phyloP scores from a whole-genome alignment of 331 rosid species.

The Malus hybrid region DNA sequence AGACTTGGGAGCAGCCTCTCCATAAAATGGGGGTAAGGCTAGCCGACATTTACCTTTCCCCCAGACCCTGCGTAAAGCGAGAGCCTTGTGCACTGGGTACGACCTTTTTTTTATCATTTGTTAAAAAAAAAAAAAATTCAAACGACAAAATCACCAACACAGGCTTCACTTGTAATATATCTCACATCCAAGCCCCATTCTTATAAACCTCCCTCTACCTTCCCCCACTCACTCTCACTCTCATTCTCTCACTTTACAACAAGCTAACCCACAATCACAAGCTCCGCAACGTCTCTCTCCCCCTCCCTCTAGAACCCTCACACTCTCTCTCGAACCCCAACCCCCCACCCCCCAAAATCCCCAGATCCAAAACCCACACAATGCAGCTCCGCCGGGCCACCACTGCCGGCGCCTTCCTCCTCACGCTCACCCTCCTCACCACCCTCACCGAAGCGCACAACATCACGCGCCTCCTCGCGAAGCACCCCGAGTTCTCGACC shows the following conservation, averaged over 20 bases:
- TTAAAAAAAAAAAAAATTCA: no score
- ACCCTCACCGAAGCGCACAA: conserved; percentile 39
- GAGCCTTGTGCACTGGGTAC: no score
- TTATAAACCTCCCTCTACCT: neutral
- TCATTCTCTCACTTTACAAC: neutral
- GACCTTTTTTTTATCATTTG: no score
- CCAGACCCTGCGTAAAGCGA: no score
- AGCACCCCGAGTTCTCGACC: conserved; percentile 68
- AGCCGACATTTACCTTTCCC: no score
- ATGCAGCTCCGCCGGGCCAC: conserved; percentile 30
- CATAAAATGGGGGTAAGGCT: no score
- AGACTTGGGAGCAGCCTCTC: no score
- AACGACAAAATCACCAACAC: neutral
- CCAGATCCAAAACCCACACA: conserved; percentile 3
- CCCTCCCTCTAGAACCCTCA: neutral
- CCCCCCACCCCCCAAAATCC: neutral
- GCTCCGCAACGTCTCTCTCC: neutral
- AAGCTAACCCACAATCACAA: neutral
- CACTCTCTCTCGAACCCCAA: neutral
- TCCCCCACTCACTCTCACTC: neutral
- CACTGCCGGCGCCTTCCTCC: neutral
- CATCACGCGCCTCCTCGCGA: conserved; percentile 47
- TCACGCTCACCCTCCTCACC: conserved; percentile 6
- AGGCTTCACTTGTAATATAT: conserved; percentile 24
- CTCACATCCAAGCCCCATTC: neutral